phyloP scores from a whole-genome alignment of 2,329 filamentous ascomycete genomes.

The Curvularia eragrostidis region DNA sequence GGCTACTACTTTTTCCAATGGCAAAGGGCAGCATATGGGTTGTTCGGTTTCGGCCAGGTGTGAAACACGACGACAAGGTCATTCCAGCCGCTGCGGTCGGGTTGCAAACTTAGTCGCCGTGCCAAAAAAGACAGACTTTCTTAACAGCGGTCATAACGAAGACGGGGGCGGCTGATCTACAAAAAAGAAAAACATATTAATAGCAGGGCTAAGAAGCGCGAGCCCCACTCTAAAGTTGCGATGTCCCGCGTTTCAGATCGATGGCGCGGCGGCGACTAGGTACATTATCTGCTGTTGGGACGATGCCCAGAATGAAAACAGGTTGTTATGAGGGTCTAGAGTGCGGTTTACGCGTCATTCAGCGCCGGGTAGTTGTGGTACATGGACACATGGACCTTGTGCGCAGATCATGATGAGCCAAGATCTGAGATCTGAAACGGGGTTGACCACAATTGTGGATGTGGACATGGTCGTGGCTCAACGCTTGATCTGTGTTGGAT shows the following conservation, averaged over 20 bases:
- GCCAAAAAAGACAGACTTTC: not conserved
- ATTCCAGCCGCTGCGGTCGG: not conserved
- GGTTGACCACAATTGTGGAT: constrained; percentile 2
- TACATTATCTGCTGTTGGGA: not conserved
- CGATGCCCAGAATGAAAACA: not conserved
- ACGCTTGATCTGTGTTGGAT: not conserved
- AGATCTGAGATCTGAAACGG: constrained; percentile 14
- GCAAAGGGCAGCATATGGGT: not conserved
- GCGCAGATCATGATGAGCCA: constrained; percentile 4
- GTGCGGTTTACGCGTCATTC: constrained; percentile 2
- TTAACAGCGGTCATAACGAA: not conserved
- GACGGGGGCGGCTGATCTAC: not conserved
- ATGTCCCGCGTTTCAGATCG: constrained; percentile 13
- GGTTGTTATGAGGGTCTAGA: not conserved
- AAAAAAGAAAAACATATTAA: not conserved
- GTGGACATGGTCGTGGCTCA: constrained; percentile 1
- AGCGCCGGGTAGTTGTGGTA: constrained; percentile 8
- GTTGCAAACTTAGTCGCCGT: not conserved
- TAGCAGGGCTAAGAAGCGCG: not conserved
- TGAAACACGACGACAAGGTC: not conserved
- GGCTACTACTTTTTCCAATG: not conserved
- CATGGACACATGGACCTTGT: constrained; percentile 8
- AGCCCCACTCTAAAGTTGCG: not conserved
- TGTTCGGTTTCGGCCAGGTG: not conserved
- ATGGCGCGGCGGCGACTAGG: constrained; percentile 4